Evolutionary conservation across 2,329 filamentous ascomycete genomes (phyloP).

Genomic region (Pseudogymnoascus sp.): DNA sequence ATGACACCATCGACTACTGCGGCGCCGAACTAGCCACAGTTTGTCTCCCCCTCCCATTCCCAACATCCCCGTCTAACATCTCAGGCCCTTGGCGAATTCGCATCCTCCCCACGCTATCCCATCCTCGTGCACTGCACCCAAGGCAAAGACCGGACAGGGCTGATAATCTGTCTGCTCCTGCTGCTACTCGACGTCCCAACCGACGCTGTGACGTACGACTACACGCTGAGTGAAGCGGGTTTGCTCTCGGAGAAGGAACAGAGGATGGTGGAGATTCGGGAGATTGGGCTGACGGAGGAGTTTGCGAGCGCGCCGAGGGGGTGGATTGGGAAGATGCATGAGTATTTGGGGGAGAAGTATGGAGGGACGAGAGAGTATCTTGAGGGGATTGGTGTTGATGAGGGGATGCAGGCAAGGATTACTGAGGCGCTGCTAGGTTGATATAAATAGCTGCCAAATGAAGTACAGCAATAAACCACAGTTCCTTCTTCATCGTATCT

Average conservation of each 20-base stretch:
- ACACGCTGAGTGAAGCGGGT: slow-evolving; percentile 55
- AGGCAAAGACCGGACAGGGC: slow-evolving; percentile 76
- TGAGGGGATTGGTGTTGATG: slow-evolving; percentile 49
- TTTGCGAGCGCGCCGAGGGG: slow-evolving; percentile 59
- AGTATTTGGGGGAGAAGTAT: slow-evolving; percentile 52
- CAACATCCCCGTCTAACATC: background rate
- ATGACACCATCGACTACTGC: slow-evolving; percentile 61
- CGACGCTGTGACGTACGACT: slow-evolving; percentile 61
- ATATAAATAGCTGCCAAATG: background rate
- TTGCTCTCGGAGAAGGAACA: slow-evolving; percentile 53
- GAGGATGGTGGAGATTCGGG: slow-evolving; percentile 57
- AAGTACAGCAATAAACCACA: no score
- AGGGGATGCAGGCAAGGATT: slow-evolving; percentile 18
- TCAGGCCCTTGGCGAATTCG: slow-evolving; percentile 41
- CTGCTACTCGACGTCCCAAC: slow-evolving; percentile 51
- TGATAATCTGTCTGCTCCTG: slow-evolving; percentile 60
- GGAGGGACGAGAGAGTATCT: slow-evolving; percentile 62
- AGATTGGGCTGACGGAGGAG: slow-evolving; percentile 63
- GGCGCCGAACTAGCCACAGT: slow-evolving; percentile 49
- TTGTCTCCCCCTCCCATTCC: slow-evolving; percentile 9
- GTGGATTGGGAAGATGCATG: slow-evolving; percentile 52
- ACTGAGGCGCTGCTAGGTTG: slow-evolving; percentile 10
- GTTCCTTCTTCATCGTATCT: no score
- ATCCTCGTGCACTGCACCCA: slow-evolving; percentile 76
- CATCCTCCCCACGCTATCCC: slow-evolving; percentile 46